phyloP scores from a whole-genome alignment of 2,329 filamentous ascomycete species.

The Rhynchosporium secalis region DNA sequence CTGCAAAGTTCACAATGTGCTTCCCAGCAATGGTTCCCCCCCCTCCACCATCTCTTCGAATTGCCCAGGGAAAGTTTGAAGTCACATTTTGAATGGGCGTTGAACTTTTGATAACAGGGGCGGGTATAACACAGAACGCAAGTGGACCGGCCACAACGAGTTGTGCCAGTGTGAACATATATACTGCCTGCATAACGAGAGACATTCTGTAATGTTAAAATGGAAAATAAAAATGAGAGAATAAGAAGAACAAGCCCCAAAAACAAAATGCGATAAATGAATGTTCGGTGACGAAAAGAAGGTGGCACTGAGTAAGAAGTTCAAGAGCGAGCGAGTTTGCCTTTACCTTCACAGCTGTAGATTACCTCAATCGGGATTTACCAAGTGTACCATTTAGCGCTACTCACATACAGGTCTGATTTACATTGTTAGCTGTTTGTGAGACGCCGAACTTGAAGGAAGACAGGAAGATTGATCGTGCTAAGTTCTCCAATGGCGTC shows the following conservation, averaged over 20 bases:
- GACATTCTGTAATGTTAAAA: not conserved
- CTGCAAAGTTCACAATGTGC: conserved; percentile 13
- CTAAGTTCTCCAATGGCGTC: not conserved
- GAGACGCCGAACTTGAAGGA: conserved; percentile 9
- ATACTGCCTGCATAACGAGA: conserved; percentile 4
- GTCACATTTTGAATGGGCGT: not conserved
- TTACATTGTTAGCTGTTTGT: not conserved
- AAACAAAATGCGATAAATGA: not conserved
- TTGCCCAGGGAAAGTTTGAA: not conserved
- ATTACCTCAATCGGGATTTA: not conserved
- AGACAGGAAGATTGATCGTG: conserved; percentile 1
- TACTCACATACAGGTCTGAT: not conserved
- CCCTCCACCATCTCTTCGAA: conserved; percentile 9
- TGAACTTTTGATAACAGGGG: conserved; percentile 7
- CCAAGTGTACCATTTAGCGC: conserved; percentile 2
- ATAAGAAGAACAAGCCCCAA: not conserved
- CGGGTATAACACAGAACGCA: not conserved
- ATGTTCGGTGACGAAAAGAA: conserved; percentile 8
- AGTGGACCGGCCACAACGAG: conserved; percentile 12
- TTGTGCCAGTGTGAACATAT: conserved; percentile 6
- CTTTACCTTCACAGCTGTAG: conserved; percentile 5
- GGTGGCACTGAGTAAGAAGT: not conserved
- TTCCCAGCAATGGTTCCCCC: conserved; percentile 7
- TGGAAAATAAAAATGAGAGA: not conserved
- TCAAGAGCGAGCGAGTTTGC: not conserved